These are phyloP conservation scores for Mortierella hygrophila DNA, from an alignment of 192 early-diverging fungal species.

Conservation along the genomic window DNA sequence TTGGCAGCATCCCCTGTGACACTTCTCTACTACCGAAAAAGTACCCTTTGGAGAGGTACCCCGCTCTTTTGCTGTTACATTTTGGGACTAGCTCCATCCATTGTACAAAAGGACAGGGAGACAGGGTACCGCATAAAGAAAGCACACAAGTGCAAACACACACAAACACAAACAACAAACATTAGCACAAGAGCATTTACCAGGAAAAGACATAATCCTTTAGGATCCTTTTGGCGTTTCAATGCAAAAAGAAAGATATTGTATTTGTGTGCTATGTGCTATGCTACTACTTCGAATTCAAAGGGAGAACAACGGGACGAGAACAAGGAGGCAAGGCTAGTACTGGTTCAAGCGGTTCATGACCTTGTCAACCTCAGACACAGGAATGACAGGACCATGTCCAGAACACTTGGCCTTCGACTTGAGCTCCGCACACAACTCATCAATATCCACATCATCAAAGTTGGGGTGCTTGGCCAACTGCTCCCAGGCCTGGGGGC, in stretches of 20 bases:
- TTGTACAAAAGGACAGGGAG: background rate
- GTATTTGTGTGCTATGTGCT: slow-evolving; percentile 5
- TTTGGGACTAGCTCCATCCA: background rate
- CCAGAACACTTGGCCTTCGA: slow-evolving; percentile 71
- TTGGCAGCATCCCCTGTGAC: too few relatives aligned
- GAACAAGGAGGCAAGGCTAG: background rate
- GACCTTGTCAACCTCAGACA: slow-evolving; percentile 58
- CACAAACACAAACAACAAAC: too few relatives aligned
- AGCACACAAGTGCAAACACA: background rate
- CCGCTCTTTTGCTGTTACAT: background rate
- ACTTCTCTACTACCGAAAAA: background rate
- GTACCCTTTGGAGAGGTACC: background rate
- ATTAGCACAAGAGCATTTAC: too few relatives aligned
- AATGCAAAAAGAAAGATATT: background rate
- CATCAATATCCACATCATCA: slow-evolving; percentile 68
- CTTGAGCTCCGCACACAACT: slow-evolving; percentile 65
- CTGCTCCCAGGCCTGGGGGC: slow-evolving; percentile 67
- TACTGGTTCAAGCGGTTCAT: slow-evolving; percentile 47
- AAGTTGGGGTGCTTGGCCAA: slow-evolving; percentile 69
- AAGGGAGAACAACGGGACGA: too few relatives aligned
- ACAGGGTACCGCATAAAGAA: background rate
- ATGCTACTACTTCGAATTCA: background rate
- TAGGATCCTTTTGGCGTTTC: too few relatives aligned
- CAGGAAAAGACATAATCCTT: too few relatives aligned
- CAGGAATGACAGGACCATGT: slow-evolving; percentile 64